Base-by-base conservation (phyloP, 306 rosid genomes). In the Alnus rubra region DNA sequence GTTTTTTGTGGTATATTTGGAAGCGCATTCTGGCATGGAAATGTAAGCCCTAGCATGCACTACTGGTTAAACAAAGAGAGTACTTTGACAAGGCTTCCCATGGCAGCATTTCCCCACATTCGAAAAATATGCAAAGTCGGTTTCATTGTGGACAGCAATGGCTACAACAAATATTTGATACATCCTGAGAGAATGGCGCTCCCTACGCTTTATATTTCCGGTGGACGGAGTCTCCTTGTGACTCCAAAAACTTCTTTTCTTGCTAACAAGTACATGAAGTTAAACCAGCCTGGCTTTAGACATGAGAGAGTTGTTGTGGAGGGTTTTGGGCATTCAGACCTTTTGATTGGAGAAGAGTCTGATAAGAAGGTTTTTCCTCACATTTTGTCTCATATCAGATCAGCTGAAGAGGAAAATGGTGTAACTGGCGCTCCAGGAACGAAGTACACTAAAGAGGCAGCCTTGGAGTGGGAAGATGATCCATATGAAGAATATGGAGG, bases 1-100 rank as follows among this genome's bases (percentile, higher is more conserved):
- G 77, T 83, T n/a, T 79, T 83, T 30, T 79, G 83, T 13, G 83
- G 86, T 51, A 75, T 83, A 63, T 83, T 83, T 7, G 86, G 86
- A 48, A 75, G 62, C 75, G 9, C 83, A 55, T 79, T 79, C 71
- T 79, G 86, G 78, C 86, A 79, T 7, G 63, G 59, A 44, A 83
- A 83, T 31, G 56, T 79, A 73, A 79, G 74, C 31, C 83, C 80
- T 70, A 58, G 63, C 16, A 67, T 83, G 79, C 86, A 75, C 54
- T 72, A 70, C 19, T 83, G 86, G 86, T 52, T 83, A 28, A 69
- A 70, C 75, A 75, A 70, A 76, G 80, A 83, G 62, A 83, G 80
- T 51, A 23, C 45, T 42, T 5, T 67, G 50, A 52, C 77, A 42
- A 31, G 28, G 33, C 80, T 83, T 55, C 86, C 86, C 2, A 79